These are phyloP conservation scores for Coccomyxa sp. DNA, from an alignment of 139 green algal species.

Conservation along the genomic window DNA sequence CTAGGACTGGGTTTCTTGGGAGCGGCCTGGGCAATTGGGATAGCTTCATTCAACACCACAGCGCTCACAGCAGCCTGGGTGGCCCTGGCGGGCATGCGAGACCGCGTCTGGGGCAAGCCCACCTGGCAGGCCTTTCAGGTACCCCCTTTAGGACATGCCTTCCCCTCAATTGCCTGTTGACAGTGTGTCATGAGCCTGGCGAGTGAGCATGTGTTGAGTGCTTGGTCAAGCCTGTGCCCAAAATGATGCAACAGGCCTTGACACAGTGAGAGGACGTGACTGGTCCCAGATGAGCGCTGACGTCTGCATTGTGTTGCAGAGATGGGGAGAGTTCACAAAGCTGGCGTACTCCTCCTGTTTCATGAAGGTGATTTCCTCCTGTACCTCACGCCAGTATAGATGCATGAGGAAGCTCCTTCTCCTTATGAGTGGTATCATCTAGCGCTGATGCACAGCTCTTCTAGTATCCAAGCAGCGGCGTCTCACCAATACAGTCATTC, in stretches of 20 bases:
- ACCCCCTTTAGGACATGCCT: neutral
- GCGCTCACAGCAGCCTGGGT: conserved; percentile 27
- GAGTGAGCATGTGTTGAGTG: too few relatives aligned
- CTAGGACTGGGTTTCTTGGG: conserved; percentile 30
- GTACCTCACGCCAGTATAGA: too few relatives aligned
- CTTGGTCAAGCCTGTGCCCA: neutral
- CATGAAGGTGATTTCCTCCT: conserved; percentile 45
- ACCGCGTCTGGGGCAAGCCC: conserved; percentile 23
- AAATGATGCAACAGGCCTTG: neutral
- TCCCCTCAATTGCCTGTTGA: neutral
- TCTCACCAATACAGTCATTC: too few relatives aligned
- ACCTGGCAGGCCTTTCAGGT: neutral
- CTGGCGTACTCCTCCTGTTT: conserved; percentile 28
- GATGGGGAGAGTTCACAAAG: conserved; percentile 16
- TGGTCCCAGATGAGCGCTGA: neutral
- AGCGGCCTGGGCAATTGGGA: conserved; percentile 18
- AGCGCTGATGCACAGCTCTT: too few relatives aligned
- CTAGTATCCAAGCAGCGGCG: too few relatives aligned
- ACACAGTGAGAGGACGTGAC: neutral
- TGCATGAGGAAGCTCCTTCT: too few relatives aligned
- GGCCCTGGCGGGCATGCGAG: conserved; percentile 15
- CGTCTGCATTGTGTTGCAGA: neutral
- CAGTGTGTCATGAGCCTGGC: too few relatives aligned
- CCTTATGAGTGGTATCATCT: too few relatives aligned
- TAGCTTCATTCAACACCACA: conserved; percentile 19